Conservation (phyloP, 2,329 filamentous ascomycete species). For the Neonectria sp. region DNA sequence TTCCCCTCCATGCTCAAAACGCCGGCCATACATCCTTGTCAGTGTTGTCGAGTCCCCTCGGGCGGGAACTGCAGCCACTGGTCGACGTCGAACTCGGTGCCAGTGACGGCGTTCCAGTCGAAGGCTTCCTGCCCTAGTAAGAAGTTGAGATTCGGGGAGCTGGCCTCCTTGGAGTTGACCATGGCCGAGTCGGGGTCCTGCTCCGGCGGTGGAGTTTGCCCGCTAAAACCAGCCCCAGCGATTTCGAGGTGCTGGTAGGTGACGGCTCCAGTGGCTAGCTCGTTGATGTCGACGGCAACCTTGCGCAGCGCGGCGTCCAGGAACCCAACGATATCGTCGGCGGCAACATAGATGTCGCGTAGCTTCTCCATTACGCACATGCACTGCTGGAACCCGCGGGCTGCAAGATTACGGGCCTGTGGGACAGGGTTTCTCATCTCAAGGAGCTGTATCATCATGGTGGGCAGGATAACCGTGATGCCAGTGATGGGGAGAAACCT, state of each 20-base stretch:
- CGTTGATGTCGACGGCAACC: slow-evolving; percentile 80
- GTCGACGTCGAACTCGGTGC: slow-evolving; percentile 69
- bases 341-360: slow-evolving; percentile 90
- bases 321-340: slow-evolving; percentile 96
- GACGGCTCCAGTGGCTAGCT: slow-evolving; percentile 51
- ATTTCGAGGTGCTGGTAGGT: slow-evolving; percentile 45
- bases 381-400: slow-evolving; percentile 88
- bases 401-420: slow-evolving; percentile 78
- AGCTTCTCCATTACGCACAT: slow-evolving; percentile 92
- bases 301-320: slow-evolving; percentile 91
- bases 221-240: slow-evolving; percentile 54
- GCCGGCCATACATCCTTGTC: no score
- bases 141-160: slow-evolving; percentile 36
- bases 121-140: slow-evolving; percentile 63
- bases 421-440: slow-evolving; percentile 89
- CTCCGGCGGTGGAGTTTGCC: slow-evolving; percentile 68
- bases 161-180: background rate
- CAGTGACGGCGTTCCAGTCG: slow-evolving; percentile 67
- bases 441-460: slow-evolving; percentile 92
- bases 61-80: slow-evolving; percentile 53
- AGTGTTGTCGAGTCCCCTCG: no score
- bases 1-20: no score
- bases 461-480: slow-evolving; percentile 90
- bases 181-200: slow-evolving; percentile 59
- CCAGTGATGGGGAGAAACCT: slow-evolving; percentile 88